Percentiles rank a stretch among this genome's conserved stretches.
These are phyloP conservation scores for Metarhizium brunneum DNA, from an alignment of 2,329 filamentous ascomycete species.

Conservation along the genomic window DNA sequence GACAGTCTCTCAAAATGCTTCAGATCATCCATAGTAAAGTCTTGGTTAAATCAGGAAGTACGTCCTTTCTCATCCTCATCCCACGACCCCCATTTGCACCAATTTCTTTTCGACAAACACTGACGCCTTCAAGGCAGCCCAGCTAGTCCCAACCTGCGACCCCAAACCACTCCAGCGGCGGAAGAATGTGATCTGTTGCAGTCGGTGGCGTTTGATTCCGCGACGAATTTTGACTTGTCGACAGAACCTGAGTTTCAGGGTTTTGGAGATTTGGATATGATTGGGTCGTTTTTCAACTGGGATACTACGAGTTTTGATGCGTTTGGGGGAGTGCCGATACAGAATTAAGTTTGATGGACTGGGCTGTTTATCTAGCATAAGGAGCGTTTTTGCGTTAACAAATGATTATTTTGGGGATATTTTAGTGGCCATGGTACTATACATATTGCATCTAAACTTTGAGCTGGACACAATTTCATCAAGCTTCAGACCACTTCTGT, in stretches of 20 bases:
- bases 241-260: conserved; percentile 1
- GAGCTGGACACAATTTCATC: too few relatives aligned
- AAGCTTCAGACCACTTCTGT: too few relatives aligned
- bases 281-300: conserved; percentile 5
- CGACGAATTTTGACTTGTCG: neutral
- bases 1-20: conserved; percentile 3
- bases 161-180: neutral
- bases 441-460: too few relatives aligned
- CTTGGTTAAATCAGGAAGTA: neutral
- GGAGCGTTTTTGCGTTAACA: too few relatives aligned
- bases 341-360: neutral
- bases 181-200: neutral
- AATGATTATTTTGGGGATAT: too few relatives aligned
- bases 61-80: neutral
- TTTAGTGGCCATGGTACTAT: too few relatives aligned
- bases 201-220: neutral
- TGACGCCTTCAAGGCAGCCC: neutral
- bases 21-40: conserved; percentile 4
- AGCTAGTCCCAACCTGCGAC: neutral
- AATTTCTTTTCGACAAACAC: neutral
- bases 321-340: neutral
- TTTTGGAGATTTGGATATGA: conserved; percentile 1
- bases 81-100: neutral
- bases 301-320: conserved; percentile 3
- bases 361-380: too few relatives aligned